Base-by-base conservation (phyloP, 2,329 filamentous ascomycete genomes). In the Alternaria sp. region DNA sequence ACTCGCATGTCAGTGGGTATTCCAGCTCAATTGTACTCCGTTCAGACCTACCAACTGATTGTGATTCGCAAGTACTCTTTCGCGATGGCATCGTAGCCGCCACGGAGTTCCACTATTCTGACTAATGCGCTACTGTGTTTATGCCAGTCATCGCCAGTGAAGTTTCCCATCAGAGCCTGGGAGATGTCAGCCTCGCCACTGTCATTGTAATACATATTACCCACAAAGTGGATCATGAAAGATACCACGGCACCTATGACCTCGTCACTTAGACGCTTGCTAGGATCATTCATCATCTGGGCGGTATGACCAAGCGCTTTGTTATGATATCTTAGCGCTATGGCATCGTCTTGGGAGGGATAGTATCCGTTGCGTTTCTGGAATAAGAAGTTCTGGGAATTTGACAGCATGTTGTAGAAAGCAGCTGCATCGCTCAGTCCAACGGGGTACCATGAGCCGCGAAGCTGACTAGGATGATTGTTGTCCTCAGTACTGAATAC, bases 221-320 rank as follows among this genome's bases (percentile, higher is more conserved):
- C 62, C 58, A 75, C 73, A 61, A 72, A 64, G 54, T 75, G 70
- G 14, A 68, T 70, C 66, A 72, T 73, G 18, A 75, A 72, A 2
- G 69, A 66, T 4, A 54, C 54, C 5, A 76, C 56, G 1, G 63
- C 54, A 12, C 69, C 63, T 36, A 74, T 49, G 12, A 66, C 48
- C 28, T 67, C 67, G 16, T 74, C 66, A 20, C 63, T 73, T 0
- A 59, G 63, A n/a, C 71, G 67, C n/a, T 67, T 63, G 1, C 51
- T 32, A 2, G 68, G 55, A 28, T 72, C 63, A 16, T 68, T 64
- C 63, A 76, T 60, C 38, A 68, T 63, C 38, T 69, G 54, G 8
- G 43, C 58, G 6, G 67, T 67, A 18, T 65, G 39, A 30, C 61
- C 59, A 22, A 75, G 55, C 26, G 71, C 70, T 36, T 66, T 66